Base-by-base conservation (phyloP, 2,329 filamentous ascomycete genomes). In the Emydomyces testavorans region DNA sequence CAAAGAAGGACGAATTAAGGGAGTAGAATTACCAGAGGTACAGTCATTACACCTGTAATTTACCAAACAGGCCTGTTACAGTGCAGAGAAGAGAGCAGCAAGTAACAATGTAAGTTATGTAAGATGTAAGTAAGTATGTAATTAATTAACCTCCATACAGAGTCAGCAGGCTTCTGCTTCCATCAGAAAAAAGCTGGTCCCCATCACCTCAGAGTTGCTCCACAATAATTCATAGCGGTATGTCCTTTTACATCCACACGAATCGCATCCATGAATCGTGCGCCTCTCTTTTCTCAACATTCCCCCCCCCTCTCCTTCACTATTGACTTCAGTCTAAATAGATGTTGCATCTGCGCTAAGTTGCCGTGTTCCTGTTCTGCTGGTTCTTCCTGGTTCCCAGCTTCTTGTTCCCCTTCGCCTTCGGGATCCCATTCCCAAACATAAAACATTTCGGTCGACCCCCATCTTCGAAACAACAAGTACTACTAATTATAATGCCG, bases 251-350 rank as follows among this genome's bases (percentile, higher is more conserved):
- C 42, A 45, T 28, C 42, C 32, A 45, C 18, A 36, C 42, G 28
- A 45, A 26, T 37, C 42, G 20, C 42, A 37, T 34, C 43, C 43
- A 39, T 46, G 45, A 47, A 34, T 47, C 36, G 45, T 34, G 45
- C 15, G 35, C 35, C 18, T 36, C 18, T 43, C 32, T 37, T 45
- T 36, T 35, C 15, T 32, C 29, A 23, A 24, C 21, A 18, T 15
- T 16, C 26, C 29, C 28, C 16, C 24, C 21, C 24, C 13, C 26
- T 13, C 24, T 13, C 15, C 6, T 6, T 23, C 29, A 23, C 26
- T 2, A 40, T 47, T 47, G 45, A 47, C 45, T 47, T 40, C 36
- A 34, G 45, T 47, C 45, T 47, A 47, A 47, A 47, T 47, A 47
- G 36, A 47, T 26, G 45, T 47, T 47, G 45, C 45, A 47, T 47